Evolutionary conservation across 2,329 filamentous ascomycete species (phyloP).

Genomic region (Apiospora rasikravindrae): DNA sequence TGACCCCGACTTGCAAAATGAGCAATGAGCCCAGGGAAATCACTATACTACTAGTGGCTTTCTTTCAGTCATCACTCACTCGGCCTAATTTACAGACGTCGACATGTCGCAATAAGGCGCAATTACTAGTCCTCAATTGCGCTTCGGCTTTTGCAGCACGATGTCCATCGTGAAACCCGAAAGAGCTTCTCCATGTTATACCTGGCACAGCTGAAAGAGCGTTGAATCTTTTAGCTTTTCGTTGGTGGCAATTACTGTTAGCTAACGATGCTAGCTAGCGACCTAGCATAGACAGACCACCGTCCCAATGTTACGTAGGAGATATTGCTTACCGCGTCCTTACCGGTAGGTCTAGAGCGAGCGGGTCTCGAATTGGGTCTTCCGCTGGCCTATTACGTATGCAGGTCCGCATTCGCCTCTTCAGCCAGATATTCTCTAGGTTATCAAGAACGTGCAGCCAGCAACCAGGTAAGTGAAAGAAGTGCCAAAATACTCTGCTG

Average conservation of each 20-base stretch:
- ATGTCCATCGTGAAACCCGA: slow-evolving; percentile 1
- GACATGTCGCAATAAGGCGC: slow-evolving; percentile 7
- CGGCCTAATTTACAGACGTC: neutral
- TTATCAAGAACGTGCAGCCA: neutral
- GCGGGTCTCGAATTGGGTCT: neutral
- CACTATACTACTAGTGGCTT: neutral
- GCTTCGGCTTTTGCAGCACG: neutral
- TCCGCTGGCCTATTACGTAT: neutral
- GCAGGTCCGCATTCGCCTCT: neutral
- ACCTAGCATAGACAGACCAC: neutral
- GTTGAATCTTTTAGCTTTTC: neutral
- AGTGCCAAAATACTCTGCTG: neutral
- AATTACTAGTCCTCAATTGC: neutral
- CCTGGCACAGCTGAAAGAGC: neutral
- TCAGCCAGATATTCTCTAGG: neutral
- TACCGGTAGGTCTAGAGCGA: neutral
- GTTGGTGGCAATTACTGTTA: slow-evolving; percentile 7
- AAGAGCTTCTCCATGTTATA: neutral
- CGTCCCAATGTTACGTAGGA: slow-evolving; percentile 4
- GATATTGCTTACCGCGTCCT: neutral
- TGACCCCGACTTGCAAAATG: neutral
- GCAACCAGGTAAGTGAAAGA: neutral
- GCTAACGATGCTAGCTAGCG: neutral
- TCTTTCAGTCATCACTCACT: neutral
- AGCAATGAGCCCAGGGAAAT: neutral